A percentile compares a stretch with the other conserved stretches of the same genome.
These are phyloP conservation scores for Daedalea quercina DNA, from an alignment of 768 basidiomycete species.

Conservation along the genomic window DNA sequence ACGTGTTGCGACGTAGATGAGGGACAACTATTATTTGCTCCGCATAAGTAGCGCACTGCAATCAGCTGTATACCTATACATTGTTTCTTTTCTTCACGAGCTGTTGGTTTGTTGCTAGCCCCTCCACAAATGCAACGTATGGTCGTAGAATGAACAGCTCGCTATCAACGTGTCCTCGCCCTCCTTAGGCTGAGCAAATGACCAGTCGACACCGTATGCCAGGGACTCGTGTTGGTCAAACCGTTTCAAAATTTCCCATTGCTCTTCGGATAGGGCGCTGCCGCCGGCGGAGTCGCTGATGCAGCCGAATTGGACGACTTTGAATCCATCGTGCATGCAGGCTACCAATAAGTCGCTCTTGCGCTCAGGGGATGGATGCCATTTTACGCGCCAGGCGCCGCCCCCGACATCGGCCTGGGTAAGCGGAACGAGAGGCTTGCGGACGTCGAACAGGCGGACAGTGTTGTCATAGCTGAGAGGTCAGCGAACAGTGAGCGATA, in stretches of 20 bases:
- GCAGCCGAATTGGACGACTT: slow-evolving; percentile 53
- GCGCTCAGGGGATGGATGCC: slow-evolving; percentile 75
- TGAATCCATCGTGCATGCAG: slow-evolving; percentile 97
- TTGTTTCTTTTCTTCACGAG: not conserved
- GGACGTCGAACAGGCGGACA: slow-evolving; percentile 77
- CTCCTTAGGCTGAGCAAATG: slow-evolving; percentile 28
- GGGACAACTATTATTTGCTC: too few relatives aligned
- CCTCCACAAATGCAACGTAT: slow-evolving; percentile 72
- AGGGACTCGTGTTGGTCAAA: slow-evolving; percentile 77
- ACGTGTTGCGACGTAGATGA: too few relatives aligned
- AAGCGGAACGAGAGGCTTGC: slow-evolving; percentile 57
- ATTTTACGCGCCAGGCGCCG: slow-evolving; percentile 94
- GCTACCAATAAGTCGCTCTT: slow-evolving; percentile 80
- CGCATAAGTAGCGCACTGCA: too few relatives aligned
- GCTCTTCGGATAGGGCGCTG: not conserved
- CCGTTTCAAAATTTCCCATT: slow-evolving; percentile 39
- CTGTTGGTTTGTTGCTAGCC: slow-evolving; percentile 22
- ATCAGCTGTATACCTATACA: not conserved
- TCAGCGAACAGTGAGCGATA: too few relatives aligned
- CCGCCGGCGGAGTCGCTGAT: slow-evolving; percentile 1
- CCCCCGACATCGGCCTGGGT: slow-evolving; percentile 68
- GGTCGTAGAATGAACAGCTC: slow-evolving; percentile 96
- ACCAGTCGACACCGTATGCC: slow-evolving; percentile 94
- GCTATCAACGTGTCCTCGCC: slow-evolving; percentile 49
- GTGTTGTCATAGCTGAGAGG: slow-evolving; percentile 80